Base-by-base conservation (phyloP, 306 rosid genomes). In the Sesbania bispinosa region DNA sequence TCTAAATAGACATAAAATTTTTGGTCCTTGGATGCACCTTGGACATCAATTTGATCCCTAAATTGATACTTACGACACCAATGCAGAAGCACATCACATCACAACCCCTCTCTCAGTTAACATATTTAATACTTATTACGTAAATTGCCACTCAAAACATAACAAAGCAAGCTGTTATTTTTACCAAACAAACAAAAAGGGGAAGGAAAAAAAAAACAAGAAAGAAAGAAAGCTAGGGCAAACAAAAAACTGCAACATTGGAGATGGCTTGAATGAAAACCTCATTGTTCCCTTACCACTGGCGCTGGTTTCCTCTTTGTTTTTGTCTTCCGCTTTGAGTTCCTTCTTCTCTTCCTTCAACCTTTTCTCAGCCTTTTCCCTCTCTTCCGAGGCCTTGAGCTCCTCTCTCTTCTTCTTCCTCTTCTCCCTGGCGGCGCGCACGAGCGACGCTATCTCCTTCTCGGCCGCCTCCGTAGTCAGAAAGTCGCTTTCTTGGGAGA, bases 401-500 rank as follows among this genome's bases (percentile, higher is more conserved):
- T 71, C 52, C 30, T 67, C 64, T 73, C 33, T 55, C 72, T 70
- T 79, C 83, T 67, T 81, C 80, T 60, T 84, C 53, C 35, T 64
- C 77, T 45, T 78, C 26, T 70, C 81, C 32, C 58, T 73, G 8
- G 62, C 71, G 3, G 83, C 74, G 29, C 82, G 92, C 20, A 76
- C 71, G 0, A 54, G 65, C 18, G 85, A 42, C 35, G 46, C 21
- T 33, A 93, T 45, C 58, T 79, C 81, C 53, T 73, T 83, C 79
- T 83, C 92, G 18, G 86, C 88, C 3, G 82, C 23, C 2, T 73
- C 85, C n/a, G 48, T 62, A n/a, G 33, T 54, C 7, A 93, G 75
- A 18, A 82, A 93, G 20, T 90, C 88, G 76, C 87, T 86, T 77
- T 89, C 86, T 20, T 76, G 83, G 79, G 86, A 80, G 84, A 92